Percentiles rank a stretch among this genome's conserved stretches.
These are phyloP conservation scores for Diaporthe australafricana DNA, from an alignment of 2,329 filamentous ascomycete species.

Conservation along the genomic window DNA sequence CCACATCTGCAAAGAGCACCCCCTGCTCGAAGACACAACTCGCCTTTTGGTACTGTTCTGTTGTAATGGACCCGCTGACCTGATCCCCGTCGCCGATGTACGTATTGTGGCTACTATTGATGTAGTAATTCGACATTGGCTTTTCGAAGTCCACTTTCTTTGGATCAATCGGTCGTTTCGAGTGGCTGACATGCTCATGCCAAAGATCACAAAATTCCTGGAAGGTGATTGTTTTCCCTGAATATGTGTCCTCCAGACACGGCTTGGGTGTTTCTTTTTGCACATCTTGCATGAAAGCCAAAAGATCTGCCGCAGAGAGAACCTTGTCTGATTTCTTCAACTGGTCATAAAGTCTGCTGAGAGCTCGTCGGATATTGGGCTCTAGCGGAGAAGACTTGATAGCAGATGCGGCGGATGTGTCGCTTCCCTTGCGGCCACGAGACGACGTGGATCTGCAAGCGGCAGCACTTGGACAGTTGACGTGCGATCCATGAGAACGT, in stretches of 20 bases:
- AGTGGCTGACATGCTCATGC: conserved; percentile 56
- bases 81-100: conserved; percentile 88
- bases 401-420: conserved; percentile 9
- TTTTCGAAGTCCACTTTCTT: conserved; percentile 68
- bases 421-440: not conserved
- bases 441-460: conserved; percentile 14
- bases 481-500: conserved; percentile 21
- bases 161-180: conserved; percentile 53
- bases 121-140: conserved; percentile 89
- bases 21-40: conserved; percentile 42
- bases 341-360: conserved; percentile 30
- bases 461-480: conserved; percentile 10
- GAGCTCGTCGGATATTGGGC: conserved; percentile 20
- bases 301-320: conserved; percentile 23
- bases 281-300: conserved; percentile 11
- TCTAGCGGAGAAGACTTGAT: not conserved
- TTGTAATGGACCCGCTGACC: conserved; percentile 79
- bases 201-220: conserved; percentile 63
- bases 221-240: conserved; percentile 55
- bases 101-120: conserved; percentile 95
- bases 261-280: conserved; percentile 12
- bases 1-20: conserved; percentile 52
- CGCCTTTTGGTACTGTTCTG: conserved; percentile 78
- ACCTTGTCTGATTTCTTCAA: conserved; percentile 22
- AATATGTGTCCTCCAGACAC: conserved; percentile 41